A percentile compares a stretch with the other conserved stretches of the same genome.
Conservation (phyloP, 371 early-diverging fungal genomes). For the Circinella minor region DNA sequence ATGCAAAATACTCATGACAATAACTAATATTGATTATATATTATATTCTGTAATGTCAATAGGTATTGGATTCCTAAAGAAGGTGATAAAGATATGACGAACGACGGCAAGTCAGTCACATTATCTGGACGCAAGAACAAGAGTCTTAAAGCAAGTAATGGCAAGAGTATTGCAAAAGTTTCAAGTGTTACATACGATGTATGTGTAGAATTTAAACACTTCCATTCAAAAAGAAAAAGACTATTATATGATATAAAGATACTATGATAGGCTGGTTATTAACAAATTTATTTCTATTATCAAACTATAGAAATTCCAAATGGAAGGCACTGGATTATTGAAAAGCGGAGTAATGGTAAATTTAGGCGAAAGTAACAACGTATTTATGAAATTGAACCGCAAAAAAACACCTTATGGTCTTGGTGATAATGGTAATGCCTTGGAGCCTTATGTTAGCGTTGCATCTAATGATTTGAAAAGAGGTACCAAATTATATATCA, state of each 20-base stretch:
- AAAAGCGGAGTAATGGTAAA: conserved; percentile 34
- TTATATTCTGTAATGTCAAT: too few relatives aligned
- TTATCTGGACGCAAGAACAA: conserved; percentile 28
- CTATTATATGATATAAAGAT: neutral
- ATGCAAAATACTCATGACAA: neutral
- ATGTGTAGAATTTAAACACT: neutral
- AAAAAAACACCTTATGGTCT: conserved; percentile 22
- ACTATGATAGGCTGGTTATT: neutral
- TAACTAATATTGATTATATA: neutral
- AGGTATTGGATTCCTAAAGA: conserved; percentile 43
- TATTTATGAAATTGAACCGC: conserved; percentile 24
- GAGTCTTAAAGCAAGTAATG: conserved; percentile 24
- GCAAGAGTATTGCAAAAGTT: conserved; percentile 34
- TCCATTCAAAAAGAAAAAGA: neutral
- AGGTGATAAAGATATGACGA: conserved; percentile 32
- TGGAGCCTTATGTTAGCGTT: conserved; percentile 39
- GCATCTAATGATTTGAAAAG: conserved; percentile 38
- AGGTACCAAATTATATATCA: conserved; percentile 39
- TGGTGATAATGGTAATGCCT: conserved; percentile 15
- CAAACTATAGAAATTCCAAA: conserved; percentile 30
- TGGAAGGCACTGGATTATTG: conserved; percentile 41
- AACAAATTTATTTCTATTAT: neutral
- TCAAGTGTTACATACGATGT: conserved; percentile 28
- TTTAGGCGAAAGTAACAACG: conserved; percentile 24
- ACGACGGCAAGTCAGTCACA: conserved; percentile 24